phyloP scores from a whole-genome alignment of 805 yeast species.

The Lachancea meyersii region DNA sequence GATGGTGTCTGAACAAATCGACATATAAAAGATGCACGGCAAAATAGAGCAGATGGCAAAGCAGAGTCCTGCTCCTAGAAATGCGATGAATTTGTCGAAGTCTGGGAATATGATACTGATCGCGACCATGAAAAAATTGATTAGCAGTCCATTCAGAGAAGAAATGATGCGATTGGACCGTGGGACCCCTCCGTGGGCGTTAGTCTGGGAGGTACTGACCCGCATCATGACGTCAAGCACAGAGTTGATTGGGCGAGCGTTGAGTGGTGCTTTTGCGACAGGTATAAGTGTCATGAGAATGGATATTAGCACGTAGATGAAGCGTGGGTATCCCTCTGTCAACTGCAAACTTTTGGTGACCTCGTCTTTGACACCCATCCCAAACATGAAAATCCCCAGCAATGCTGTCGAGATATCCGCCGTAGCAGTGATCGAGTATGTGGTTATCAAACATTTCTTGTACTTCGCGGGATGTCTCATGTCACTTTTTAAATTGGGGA shows the following conservation, averaged over 20 bases:
- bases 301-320: constrained; percentile 54
- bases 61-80: constrained; percentile 76
- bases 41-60: constrained; percentile 72
- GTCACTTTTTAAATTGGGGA: constrained; percentile 66
- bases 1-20: constrained; percentile 44
- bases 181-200: constrained; percentile 18
- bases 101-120: constrained; percentile 65
- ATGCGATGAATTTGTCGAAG: constrained; percentile 75
- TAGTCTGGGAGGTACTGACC: constrained; percentile 22
- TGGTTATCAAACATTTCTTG: constrained; percentile 44
- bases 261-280: constrained; percentile 75
- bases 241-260: constrained; percentile 74
- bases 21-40: constrained; percentile 67
- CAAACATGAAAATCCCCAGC: constrained; percentile 77
- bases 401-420: constrained; percentile 61
- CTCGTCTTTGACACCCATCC: constrained; percentile 59
- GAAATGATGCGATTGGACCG: constrained; percentile 15
- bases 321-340: constrained; percentile 61
- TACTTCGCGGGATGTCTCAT: constrained; percentile 63
- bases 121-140: constrained; percentile 52
- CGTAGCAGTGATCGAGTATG: constrained; percentile 54
- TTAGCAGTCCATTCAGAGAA: constrained; percentile 34
- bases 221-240: constrained; percentile 52
- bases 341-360: constrained; percentile 68
- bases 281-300: constrained; percentile 75